Base-by-base conservation (phyloP, 129 eudicot species). In the Centrapalus pauciflorus region DNA sequence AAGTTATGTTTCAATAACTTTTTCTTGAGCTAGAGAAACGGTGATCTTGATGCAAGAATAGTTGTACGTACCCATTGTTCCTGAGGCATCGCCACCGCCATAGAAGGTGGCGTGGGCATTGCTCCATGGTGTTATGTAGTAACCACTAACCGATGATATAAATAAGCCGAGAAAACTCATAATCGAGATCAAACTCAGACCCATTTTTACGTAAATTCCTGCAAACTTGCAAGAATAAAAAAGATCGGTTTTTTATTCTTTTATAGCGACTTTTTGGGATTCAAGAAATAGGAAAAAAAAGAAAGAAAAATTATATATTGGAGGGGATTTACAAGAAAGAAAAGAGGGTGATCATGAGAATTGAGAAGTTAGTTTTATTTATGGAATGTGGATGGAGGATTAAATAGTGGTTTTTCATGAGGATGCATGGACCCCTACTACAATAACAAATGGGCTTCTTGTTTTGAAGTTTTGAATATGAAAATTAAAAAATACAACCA, bases 21-120 rank as follows among this genome's bases (percentile, higher is more conserved):
- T n/a, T n/a, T n/a, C n/a, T n/a, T n/a, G n/a, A n/a, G n/a, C n/a
- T n/a, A n/a, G n/a, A n/a, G 23, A 37, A 30, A 33, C 0, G n/a
- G 5, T 20, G 7, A 5, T 33, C 5, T 24, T 49, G 8, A 33
- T 25, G 56, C 26, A 71, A 24, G 48, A 77, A 24, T 33, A 43
- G 43, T 4, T 33, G 25, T 35, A 56, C 62, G 25, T 78, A 85
- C 96, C 93, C 96, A 88, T 88, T 61, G 96, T 88, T 57, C 96
- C 96, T 3, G 96, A 88, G 48, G 96, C 96, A 71, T 88, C 96
- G 55, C 89, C 96, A 11, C 96, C 96, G 17, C 96, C 96, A 29
- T 88, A 88, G 76, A 88, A 88, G 60, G 96, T 88, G 66, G 96
- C 96, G 69, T 79, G 96, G 54, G 93, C 96, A 55, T 80, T 78